Evolutionary conservation across 2,329 filamentous ascomycete species (phyloP), one percentile per base, ranked within the genome.

Genomic region (Neocucurbitaria cava): DNA sequence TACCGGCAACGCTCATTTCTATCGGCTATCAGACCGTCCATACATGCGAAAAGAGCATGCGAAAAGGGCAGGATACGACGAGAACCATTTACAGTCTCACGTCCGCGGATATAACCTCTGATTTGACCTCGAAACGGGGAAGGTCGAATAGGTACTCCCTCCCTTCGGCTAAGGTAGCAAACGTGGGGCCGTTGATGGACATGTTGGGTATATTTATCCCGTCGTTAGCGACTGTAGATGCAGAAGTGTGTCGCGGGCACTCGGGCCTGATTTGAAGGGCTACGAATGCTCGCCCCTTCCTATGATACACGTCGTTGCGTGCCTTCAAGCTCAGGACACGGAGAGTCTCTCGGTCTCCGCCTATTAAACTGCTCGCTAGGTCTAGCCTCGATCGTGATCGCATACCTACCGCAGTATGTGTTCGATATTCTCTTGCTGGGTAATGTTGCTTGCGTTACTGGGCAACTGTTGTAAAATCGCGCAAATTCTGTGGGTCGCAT

Each of bases 381-480:
- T 46, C 40, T 33, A 35, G 11, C 28, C 35, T 23, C 15, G 2
- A 6, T 30, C n/a, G 4, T 8, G 11, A 43, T 2, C 9, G 18
- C 24, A 31, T 1, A 24, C 10, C 11, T 1, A 24, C 10, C 11
- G 44, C 6, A 30, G 33, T 23, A n/a, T 5, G 18, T 18, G 42
- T 26, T 2, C 15, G n/a, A 28, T 3, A 38, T 23, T 36, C 13
- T n/a, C 30, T 21, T 30, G 5, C 5, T 20, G 30, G 11, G 15
- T n/a, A 10, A 26, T 24, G 5, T 20, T 23, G 15, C 15, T 15
- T 36, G 21, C 23, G 17, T 13, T 13, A 11, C 43, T 41, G 10
- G 18, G 38, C 8, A 17, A 33, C 15, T 13, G 20, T 46, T n/a
- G 26, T 38, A 26, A 50, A 47, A 43, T 44, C 31, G 53, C 46